Conservation (phyloP, 2,329 filamentous ascomycete genomes). For the Fusarium tanahbumbuense region DNA sequence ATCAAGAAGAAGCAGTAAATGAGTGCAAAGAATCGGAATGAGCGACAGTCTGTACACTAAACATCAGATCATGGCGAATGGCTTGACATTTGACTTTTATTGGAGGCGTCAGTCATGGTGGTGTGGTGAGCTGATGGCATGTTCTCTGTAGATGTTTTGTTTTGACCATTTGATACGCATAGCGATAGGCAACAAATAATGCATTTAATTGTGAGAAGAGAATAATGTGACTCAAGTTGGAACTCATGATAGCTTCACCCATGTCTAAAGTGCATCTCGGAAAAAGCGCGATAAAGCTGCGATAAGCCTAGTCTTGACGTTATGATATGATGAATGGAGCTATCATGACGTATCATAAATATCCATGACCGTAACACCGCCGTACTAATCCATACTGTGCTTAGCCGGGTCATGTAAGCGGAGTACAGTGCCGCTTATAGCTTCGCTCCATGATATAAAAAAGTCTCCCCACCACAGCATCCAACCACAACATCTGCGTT, state of each 20-base stretch:
- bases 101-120: neutral
- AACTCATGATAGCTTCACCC: neutral
- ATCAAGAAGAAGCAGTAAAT: constrained; percentile 40
- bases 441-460: constrained; percentile 1
- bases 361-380: neutral
- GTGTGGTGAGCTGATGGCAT: constrained; percentile 9
- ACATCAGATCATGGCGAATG: constrained; percentile 35
- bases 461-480: constrained; percentile 41
- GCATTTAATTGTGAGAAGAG: constrained; percentile 1
- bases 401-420: fast-evolving
- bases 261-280: neutral
- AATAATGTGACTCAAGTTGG: neutral
- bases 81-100: neutral
- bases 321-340: constrained; percentile 24
- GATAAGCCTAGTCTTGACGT: neutral
- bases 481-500: constrained; percentile 48
- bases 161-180: constrained; percentile 6
- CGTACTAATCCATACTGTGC: constrained; percentile 8
- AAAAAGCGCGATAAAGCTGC: neutral
- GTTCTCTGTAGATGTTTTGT: constrained; percentile 7
- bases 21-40: neutral
- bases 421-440: constrained; percentile 3
- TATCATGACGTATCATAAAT: constrained; percentile 34
- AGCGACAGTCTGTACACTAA: constrained; percentile 6
- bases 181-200: constrained; percentile 27